Evolutionary conservation across 1,139 yeast species (phyloP).

Genomic region (Maudiozyma humilis): DNA sequence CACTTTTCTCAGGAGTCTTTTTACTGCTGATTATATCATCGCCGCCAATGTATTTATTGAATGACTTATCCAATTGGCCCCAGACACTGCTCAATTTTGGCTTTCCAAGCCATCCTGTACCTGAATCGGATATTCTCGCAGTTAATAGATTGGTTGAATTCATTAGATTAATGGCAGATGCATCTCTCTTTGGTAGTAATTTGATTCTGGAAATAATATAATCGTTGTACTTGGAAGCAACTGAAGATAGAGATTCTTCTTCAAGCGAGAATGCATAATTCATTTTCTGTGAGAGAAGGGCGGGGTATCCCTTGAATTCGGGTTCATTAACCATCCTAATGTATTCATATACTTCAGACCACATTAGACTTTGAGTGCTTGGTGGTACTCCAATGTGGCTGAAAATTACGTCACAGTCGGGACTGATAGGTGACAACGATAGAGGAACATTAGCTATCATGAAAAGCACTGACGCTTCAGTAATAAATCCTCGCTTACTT

Average conservation of each 20-base stretch:
- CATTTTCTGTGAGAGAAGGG: slow-evolving; percentile 24
- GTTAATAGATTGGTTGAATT: slow-evolving; percentile 20
- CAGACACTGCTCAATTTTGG: slow-evolving; percentile 80
- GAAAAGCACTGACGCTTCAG: slow-evolving; percentile 42
- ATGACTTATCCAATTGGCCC: slow-evolving; percentile 77
- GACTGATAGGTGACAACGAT: slow-evolving; percentile 22
- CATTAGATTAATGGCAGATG: slow-evolving; percentile 16
- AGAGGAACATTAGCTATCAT: slow-evolving; percentile 45
- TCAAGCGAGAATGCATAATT: slow-evolving; percentile 26
- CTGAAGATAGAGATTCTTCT: slow-evolving; percentile 24
- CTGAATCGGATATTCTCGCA: slow-evolving; percentile 21
- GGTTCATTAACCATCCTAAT: slow-evolving; percentile 11
- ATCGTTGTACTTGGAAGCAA: slow-evolving; percentile 28
- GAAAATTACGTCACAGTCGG: slow-evolving; percentile 21
- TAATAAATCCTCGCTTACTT: slow-evolving; percentile 32
- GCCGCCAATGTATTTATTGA: slow-evolving; percentile 83
- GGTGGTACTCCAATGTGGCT: slow-evolving; percentile 22
- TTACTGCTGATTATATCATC: slow-evolving; percentile 42
- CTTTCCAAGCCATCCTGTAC: slow-evolving; percentile 42
- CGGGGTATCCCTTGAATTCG: slow-evolving; percentile 18
- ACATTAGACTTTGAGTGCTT: slow-evolving; percentile 22
- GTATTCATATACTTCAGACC: slow-evolving; percentile 63
- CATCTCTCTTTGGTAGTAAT: slow-evolving; percentile 19
- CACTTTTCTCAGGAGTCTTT: slow-evolving; percentile 37
- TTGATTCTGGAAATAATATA: slow-evolving; percentile 17